These are phyloP conservation scores for Magnolia kwangsiensis DNA, from an alignment of 164 flowering plant genomes.

Conservation along the genomic window DNA sequence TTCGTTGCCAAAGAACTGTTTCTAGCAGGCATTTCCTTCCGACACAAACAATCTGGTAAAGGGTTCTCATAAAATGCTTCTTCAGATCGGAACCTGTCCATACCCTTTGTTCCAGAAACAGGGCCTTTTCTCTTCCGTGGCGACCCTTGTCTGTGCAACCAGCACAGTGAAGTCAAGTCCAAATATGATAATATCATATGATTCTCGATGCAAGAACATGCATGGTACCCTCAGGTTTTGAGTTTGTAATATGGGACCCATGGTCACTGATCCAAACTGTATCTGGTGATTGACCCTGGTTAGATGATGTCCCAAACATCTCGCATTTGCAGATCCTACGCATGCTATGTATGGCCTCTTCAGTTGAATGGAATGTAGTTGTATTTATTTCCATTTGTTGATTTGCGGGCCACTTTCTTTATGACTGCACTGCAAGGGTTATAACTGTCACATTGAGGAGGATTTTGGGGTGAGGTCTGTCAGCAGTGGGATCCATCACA, in stretches of 20 bases:
- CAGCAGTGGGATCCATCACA: not conserved
- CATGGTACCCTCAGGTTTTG: not conserved
- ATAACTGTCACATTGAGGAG: too few relatives aligned
- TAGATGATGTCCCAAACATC: not conserved
- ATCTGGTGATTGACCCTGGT: not conserved
- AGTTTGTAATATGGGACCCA: not conserved
- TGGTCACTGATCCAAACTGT: not conserved
- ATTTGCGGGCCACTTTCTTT: too few relatives aligned
- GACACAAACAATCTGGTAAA: slow-evolving; percentile 89
- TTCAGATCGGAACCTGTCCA: slow-evolving; percentile 87
- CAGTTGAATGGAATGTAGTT: not conserved
- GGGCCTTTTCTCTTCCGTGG: slow-evolving; percentile 96
- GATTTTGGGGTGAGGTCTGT: too few relatives aligned
- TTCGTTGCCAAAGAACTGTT: not conserved
- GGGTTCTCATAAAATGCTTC: slow-evolving; percentile 95
- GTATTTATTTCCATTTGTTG: too few relatives aligned
- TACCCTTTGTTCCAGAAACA: slow-evolving; percentile 86
- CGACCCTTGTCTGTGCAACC: slow-evolving; percentile 73
- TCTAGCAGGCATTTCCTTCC: slow-evolving; percentile 16
- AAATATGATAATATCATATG: too few relatives aligned
- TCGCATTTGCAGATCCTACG: not conserved
- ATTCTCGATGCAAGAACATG: not conserved
- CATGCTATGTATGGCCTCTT: not conserved
- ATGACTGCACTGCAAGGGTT: too few relatives aligned
- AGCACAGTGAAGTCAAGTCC: not conserved